Percentiles rank a stretch among this genome's conserved stretches.
Evolutionary conservation across 108 stramenopile species (phyloP).

Genomic region (Fragilaria crotonensis): DNA sequence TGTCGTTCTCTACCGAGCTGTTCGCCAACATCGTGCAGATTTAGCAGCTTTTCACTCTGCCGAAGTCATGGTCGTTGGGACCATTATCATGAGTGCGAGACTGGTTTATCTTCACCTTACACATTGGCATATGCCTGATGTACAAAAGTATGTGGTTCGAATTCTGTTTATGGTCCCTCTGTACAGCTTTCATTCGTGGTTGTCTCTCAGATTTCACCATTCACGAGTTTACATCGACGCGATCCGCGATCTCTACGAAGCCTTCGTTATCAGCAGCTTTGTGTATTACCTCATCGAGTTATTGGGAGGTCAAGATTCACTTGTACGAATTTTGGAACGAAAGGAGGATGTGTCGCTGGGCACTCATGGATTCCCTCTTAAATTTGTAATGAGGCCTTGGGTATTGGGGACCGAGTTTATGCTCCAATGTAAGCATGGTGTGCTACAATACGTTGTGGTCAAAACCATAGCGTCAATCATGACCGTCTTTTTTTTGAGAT

Average conservation of each 20-base stretch:
- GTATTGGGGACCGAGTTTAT: constrained; percentile 79
- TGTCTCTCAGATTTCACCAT: constrained; percentile 69
- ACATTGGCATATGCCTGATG: constrained; percentile 85
- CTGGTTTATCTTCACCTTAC: constrained; percentile 76
- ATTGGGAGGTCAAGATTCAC: constrained; percentile 79
- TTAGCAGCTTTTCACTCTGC: constrained; percentile 74
- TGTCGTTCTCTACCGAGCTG: constrained; percentile 29
- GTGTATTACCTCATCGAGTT: constrained; percentile 85
- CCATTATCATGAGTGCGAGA: constrained; percentile 56
- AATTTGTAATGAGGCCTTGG: constrained; percentile 55
- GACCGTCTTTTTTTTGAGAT: constrained; percentile 62
- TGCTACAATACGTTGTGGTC: constrained; percentile 92
- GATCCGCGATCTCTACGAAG: constrained; percentile 81
- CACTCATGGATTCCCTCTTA: constrained; percentile 42
- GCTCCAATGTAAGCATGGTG: constrained; percentile 82
- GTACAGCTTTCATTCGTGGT: constrained; percentile 88
- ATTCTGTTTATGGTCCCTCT: constrained; percentile 93
- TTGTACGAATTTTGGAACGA: constrained; percentile 43
- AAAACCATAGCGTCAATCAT: constrained; percentile 68
- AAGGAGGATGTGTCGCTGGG: constrained; percentile 40
- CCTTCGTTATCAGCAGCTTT: constrained; percentile 91
- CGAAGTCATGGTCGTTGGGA: constrained; percentile 67
- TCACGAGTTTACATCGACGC: constrained; percentile 74
- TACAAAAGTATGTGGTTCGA: constrained; percentile 85
- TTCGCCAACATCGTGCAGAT: constrained; percentile 30